Base-by-base conservation (phyloP, 2,329 filamentous ascomycete species). In the Aspergillus fumigatiaffinis region DNA sequence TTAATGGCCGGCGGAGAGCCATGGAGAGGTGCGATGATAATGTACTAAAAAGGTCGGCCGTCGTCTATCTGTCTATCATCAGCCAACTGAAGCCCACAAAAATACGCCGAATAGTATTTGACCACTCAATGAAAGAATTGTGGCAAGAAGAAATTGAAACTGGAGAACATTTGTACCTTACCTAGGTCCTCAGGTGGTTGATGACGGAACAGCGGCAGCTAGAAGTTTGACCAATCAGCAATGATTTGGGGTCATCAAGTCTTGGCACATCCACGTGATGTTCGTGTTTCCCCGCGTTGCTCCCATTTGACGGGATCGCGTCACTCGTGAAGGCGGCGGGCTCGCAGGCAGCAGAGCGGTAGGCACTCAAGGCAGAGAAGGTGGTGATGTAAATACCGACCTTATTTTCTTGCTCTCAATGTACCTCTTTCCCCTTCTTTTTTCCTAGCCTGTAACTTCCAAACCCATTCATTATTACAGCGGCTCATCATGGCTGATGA, bases 1-100 rank as follows among this genome's bases (percentile, higher is more conserved):
- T 56, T 44, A 73, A 69, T 41, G 74, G 70, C 55, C 60, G 70
- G 64, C 76, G 72, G 61, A 79, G 72, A 60, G 76, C 68, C 78
- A 80, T 80, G 17, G 29, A 51, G 21, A 51, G 50, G 25, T 42
- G 44, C 41, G 17, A 44, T 23, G 41, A 21, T 26, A 47, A 6
- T 12, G 20, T 47, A 25, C 25, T 26, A 23, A 25, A 26, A 14
- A 7, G 8, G 21, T 47, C 6, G 21, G 44, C 5, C 21, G 21
- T 12, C 26, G 21, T 23, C 21, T 25, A 23, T 47, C 21, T 17
- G 14, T 14, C 44, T 23, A 47, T 26, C 23, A 23, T 17, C 12
- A 47, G 23, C 5, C 44, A 47, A 47, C 41, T 17, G 14, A 17
- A 7, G 32, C 14, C 6, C 5, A 17, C 14, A 38, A n/a, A n/a